Evolutionary conservation across 2,329 filamentous ascomycete species (phyloP), one percentile per base, ranked within the genome.

Genomic region (Colletotrichum tropicicola): DNA sequence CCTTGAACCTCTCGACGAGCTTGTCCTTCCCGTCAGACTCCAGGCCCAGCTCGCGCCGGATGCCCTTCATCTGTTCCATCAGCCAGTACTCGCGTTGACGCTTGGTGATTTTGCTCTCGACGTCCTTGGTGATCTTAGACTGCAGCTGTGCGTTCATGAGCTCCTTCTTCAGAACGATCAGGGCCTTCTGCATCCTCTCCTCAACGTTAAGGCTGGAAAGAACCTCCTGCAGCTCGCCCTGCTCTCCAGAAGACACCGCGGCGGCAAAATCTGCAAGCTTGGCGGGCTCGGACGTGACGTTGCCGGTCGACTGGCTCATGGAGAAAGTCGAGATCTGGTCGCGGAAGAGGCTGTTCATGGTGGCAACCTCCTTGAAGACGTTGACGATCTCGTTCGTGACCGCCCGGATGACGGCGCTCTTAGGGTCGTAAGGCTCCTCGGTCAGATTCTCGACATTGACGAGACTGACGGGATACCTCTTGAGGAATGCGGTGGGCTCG

Each of bases 31-130:
- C 96, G 74, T 99, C 96, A 6, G 93, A 97, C 77, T 99, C 97
- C 56, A 99, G 93, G 21, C 97, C 96, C 51, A 99, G 88, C 79
- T 99, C 96, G 63, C 96, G 88, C 63, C 93, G 91, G 74, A 99
- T 99, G 25, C 94, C 96, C 83, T 98, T 98, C 94, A 99, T 97
- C 78, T 99, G 97, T 79, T 99, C 96, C 93, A 97, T 97, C 48
- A 99, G 83, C 92, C 94, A 98, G 81, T 98, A 99, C 75, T 99
- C 96, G 55, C 96, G 90, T 77, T 99, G 96, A 28, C 95, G 91
- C 81, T 99, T 98, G 72, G 94, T 94, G 57, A 99, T 98, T 80
- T 97, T 98, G 74, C 89, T 93, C 77, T 98, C 96, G 17, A 99
- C 97, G 74, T 99, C 96, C 80, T 98, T 98, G 63, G 92, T 93